These are phyloP conservation scores for Psilocybe sp. DNA, from an alignment of 768 basidiomycete species.

Conservation along the genomic window DNA sequence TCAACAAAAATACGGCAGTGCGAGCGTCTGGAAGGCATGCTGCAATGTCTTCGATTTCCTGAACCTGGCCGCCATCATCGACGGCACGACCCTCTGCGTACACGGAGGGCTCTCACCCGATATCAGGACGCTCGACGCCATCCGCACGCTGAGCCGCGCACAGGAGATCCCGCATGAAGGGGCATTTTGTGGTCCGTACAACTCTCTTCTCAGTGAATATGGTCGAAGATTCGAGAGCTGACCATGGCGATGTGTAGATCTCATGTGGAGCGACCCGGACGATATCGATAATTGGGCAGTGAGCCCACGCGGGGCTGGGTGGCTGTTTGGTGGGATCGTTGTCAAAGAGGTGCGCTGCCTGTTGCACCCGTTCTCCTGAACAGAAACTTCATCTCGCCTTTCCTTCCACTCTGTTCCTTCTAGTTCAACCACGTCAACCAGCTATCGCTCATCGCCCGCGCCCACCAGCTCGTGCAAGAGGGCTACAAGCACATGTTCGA, in stretches of 20 bases:
- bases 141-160: slow-evolving; percentile 88
- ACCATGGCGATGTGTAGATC: slow-evolving; percentile 46
- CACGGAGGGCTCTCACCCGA: slow-evolving; percentile 97
- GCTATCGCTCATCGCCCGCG: slow-evolving; percentile 85
- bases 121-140: slow-evolving; percentile 92
- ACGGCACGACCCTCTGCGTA: slow-evolving; percentile 88
- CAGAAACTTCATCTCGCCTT: neutral
- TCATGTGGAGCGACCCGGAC: slow-evolving; percentile 99
- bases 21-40: slow-evolving; percentile 95
- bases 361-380: neutral
- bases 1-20: slow-evolving; percentile 95
- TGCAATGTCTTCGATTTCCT: slow-evolving; percentile 96
- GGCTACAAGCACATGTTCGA: slow-evolving; percentile 98
- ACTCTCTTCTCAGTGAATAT: neutral
- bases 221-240: neutral
- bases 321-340: slow-evolving; percentile 87
- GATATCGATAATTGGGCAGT: slow-evolving; percentile 96
- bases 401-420: neutral
- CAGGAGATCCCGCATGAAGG: slow-evolving; percentile 99
- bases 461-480: slow-evolving; percentile 95
- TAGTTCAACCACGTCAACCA: slow-evolving; percentile 94
- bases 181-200: slow-evolving; percentile 81
- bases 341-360: slow-evolving; percentile 65
- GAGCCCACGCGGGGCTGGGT: slow-evolving; percentile 93
- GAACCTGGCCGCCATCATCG: slow-evolving; percentile 96